Evolutionary conservation across 2,329 filamentous ascomycete genomes (phyloP), one percentile per base, ranked within the genome.

Genomic region (Exophiala sp.): DNA sequence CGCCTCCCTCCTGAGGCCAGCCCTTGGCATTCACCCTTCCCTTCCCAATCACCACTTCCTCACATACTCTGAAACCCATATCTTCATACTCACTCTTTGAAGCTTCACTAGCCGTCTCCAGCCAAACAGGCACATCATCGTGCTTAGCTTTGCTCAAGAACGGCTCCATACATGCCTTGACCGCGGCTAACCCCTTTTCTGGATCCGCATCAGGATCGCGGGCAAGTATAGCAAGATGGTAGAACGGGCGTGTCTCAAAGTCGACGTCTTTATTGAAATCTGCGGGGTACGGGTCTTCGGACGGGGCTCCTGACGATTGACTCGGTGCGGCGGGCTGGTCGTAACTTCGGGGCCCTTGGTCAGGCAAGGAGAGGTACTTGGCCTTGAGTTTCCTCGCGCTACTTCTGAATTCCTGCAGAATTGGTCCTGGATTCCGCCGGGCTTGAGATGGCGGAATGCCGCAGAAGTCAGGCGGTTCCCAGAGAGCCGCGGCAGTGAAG

Each of bases 251-350:
- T 2, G 56, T 57, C 44, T 60, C 58, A 9, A 52, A 54, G 29
- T 57, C 53, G n/a, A 48, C 48, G 42, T 60, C 58, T 40, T 60
- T 60, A 50, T 60, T 60, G 53, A 59, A 60, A 19, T 60, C 54
- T 5, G 52, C 50, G 18, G 58, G 58, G 47, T 56, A 60, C 1
- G 58, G 58, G 37, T 60, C 58, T 27, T 56, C 57, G n/a, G 55
- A 55, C 2, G 58, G 58, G 2, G 50, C 58, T 5, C 57, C 55
- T 11, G 52, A 56, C 8, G 57, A 58, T 46, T 60, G 58, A n/a
- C 45, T 52, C 10, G 58, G 58, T 32, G 58, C 55, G 2, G 58
- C 58, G 16, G 58, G 58, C 24, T 57, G 56, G 50, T 59, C 57
- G 46, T 53, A 60, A 39, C 56, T 58, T 35, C 55, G 55, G 4